Evolutionary conservation across 2,329 filamentous ascomycete species (phyloP), one percentile per base, ranked within the genome.

Genomic region (Trichoderma sp.): DNA sequence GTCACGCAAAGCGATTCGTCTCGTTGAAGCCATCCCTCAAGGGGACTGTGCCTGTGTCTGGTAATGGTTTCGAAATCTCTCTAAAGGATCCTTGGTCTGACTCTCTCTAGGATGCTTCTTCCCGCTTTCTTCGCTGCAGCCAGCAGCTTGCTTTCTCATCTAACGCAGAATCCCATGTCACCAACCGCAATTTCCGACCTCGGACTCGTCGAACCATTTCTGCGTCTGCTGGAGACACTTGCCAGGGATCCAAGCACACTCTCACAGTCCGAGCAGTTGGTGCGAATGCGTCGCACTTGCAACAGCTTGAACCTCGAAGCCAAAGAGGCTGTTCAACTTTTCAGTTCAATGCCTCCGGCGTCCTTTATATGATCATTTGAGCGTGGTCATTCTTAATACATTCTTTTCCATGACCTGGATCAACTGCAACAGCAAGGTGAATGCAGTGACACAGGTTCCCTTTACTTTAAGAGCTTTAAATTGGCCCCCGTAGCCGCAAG

Each of bases 51-150:
- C 57, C 45, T 60, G 45, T 51, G 57, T 60, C 47, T 60, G 57
- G 57, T 60, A 60, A 5, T 60, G 21, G 51, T 21, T 3, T 28
- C 10, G 14, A 17, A 21, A 10, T 3, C 21, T 24, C 21, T 24
- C 21, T 24, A 24, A 24, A 60, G 45, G 28, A 43, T 7, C 4
- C 3, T 41, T 15, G 21, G 1, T 43, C 57, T 60, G 21, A 60
- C 21, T 43, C 5, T 3, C 30, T 30, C 3, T 21, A 60, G 57
- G 57, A 60, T 60, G 57, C 57, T 60, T 43, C 57, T 60, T 43
- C 57, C 43, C 6, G 57, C 57, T 19, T 60, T 60, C 57, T 60
- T 51, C 21, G 57, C 57, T 43, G 57, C 57, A 43, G 57, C 57
- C 6, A 60, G 47, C 34, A 60, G 21, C 17, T 51, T 60, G 45